A percentile compares a stretch with the other conserved stretches of the same genome.
phyloP scores from a whole-genome alignment of 129 eudicot genomes.

The Ambrosia trifida region DNA sequence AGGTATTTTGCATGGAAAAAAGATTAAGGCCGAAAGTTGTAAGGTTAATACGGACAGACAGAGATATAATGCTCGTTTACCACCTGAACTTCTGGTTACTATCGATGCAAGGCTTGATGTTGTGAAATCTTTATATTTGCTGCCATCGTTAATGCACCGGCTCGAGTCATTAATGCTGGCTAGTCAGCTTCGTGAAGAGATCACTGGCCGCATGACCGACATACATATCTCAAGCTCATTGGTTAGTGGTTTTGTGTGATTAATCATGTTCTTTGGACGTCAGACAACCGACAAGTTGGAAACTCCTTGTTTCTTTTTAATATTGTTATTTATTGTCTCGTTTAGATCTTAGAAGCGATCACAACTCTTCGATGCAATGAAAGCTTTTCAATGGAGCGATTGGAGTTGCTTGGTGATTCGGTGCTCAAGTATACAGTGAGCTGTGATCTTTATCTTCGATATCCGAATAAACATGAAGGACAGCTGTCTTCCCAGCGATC shows the following conservation, averaged over 20 bases:
- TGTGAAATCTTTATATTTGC: slow-evolving; percentile 66
- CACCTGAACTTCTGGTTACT: slow-evolving; percentile 88
- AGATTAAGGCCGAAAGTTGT: slow-evolving; percentile 30
- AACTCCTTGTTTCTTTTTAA: slow-evolving; percentile 10
- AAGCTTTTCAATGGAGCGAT: slow-evolving; percentile 88
- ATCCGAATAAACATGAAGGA: slow-evolving; percentile 76
- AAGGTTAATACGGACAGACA: slow-evolving; percentile 41
- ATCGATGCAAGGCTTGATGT: slow-evolving; percentile 51
- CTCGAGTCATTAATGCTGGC: slow-evolving; percentile 87
- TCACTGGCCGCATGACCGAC: slow-evolving; percentile 38
- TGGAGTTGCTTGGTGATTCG: slow-evolving; percentile 98
- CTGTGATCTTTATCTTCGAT: slow-evolving; percentile 68
- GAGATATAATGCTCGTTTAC: slow-evolving; percentile 58
- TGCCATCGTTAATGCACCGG: slow-evolving; percentile 89
- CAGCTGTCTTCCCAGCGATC: slow-evolving; percentile 56
- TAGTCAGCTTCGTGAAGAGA: slow-evolving; percentile 78
- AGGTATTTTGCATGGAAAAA: slow-evolving; percentile 43
- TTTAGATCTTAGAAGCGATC: slow-evolving; percentile 85
- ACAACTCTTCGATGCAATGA: slow-evolving; percentile 85
- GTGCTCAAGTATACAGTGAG: slow-evolving; percentile 81
- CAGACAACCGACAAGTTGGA: slow-evolving; percentile 4
- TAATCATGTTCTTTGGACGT: slow-evolving; percentile 7
- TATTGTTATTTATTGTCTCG: slow-evolving; percentile 1
- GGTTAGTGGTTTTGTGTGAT: slow-evolving; percentile 48
- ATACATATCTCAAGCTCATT: slow-evolving; percentile 59